Percentiles rank a stretch among this genome's conserved stretches.
phyloP scores from a whole-genome alignment of 805 yeast species.

The Ogataea polymorpha region DNA sequence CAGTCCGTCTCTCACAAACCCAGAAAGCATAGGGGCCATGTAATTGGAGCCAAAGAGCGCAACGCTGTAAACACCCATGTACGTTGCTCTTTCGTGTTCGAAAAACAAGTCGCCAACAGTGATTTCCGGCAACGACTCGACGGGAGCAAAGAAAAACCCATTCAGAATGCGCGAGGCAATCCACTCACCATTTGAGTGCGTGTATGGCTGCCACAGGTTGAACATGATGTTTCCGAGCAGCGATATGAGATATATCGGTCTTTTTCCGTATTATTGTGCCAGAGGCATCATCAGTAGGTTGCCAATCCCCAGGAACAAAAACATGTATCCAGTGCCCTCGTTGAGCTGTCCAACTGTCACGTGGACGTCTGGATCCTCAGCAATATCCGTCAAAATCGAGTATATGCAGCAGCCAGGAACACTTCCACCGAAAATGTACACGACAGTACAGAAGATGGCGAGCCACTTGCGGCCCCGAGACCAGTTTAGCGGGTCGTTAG shows the following conservation, averaged over 20 bases:
- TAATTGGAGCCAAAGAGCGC: conserved; percentile 53
- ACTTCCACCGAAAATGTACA: conserved; percentile 34
- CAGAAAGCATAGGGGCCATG: conserved; percentile 59
- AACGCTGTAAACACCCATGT: conserved; percentile 48
- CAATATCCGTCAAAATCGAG: conserved; percentile 26
- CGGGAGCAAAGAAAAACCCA: conserved; percentile 36
- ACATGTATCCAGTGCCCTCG: conserved; percentile 38
- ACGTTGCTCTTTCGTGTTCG: conserved; percentile 49
- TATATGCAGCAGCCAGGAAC: conserved; percentile 28
- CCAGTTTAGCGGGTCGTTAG: conserved; percentile 74
- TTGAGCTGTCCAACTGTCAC: conserved; percentile 31
- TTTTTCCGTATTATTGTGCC: conserved; percentile 38
- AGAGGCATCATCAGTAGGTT: conserved; percentile 37
- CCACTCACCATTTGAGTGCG: conserved; percentile 32
- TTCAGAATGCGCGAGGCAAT: conserved; percentile 29
- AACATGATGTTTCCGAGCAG: conserved; percentile 30
- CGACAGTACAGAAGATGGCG: conserved; percentile 42
- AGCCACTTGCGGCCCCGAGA: conserved; percentile 43
- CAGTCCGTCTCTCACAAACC: conserved; percentile 47
- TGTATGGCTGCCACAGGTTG: conserved; percentile 35
- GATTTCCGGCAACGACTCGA: conserved; percentile 49
- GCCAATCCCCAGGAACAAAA: conserved; percentile 40
- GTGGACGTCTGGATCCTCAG: conserved; percentile 17
- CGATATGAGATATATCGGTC: conserved; percentile 36
- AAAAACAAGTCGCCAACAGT: conserved; percentile 48